A percentile compares a stretch with the other conserved stretches of the same genome.
These are phyloP conservation scores for Medicago arabica DNA, from an alignment of 306 rosid species.

Conservation along the genomic window DNA sequence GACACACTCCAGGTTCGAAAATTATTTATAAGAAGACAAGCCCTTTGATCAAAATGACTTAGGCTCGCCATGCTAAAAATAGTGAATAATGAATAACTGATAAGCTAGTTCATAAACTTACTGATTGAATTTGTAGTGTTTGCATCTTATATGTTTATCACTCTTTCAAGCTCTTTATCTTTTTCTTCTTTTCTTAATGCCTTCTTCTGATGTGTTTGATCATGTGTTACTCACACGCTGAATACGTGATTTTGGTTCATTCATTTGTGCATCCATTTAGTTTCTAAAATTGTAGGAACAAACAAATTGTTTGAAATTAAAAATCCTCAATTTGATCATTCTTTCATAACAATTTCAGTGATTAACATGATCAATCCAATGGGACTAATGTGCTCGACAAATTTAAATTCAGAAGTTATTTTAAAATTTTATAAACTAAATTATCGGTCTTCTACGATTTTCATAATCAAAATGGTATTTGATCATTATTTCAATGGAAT, in stretches of 20 bases:
- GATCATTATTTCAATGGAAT: background rate
- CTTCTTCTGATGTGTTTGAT: background rate
- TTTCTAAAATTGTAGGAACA: background rate
- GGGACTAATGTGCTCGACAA: background rate
- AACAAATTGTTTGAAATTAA: background rate
- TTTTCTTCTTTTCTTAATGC: background rate
- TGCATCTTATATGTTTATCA: background rate
- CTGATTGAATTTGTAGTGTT: no score
- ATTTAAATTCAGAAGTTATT: background rate
- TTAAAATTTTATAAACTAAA: background rate
- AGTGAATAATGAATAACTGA: no score
- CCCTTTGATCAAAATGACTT: no score
- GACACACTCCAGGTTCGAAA: conserved; percentile 52
- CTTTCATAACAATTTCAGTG: background rate
- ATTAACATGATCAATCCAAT: background rate
- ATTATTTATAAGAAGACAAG: no score
- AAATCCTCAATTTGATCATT: background rate
- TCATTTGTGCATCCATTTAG: no score
- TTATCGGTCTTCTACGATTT: background rate
- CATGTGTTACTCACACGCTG: no score
- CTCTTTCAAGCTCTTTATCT: no score
- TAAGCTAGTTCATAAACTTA: no score
- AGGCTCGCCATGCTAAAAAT: no score
- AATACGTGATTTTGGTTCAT: no score
- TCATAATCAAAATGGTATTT: background rate